Base-by-base conservation (phyloP, 2,329 filamentous ascomycete genomes). In the Talaromyces sp. region DNA sequence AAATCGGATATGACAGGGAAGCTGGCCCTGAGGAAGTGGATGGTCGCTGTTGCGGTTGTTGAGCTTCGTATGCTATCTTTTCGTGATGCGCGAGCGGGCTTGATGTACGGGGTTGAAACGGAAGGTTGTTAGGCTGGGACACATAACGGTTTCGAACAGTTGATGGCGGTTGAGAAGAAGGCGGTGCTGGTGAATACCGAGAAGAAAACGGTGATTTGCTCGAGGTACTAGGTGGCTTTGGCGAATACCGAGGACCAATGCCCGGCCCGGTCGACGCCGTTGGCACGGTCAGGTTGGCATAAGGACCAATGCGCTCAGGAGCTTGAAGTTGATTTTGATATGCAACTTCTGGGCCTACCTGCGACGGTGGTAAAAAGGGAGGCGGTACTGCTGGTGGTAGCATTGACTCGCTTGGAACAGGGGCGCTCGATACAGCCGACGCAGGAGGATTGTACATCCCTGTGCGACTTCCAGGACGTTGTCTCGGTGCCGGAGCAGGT, bases 41-140 rank as follows among this genome's bases (percentile, higher is more conserved):
- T 9, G 65, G 66, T n/a, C 65, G 63, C 13, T 62, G 63, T 31
- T 65, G 63, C 13, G 64, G 45, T 2, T 64, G 63, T 28, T 67
- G 64, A 1, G 66, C 63, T 41, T 69, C 69, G 53, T 73, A 72
- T 6, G 69, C 70, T 33, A 64, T 62, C 56, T 72, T 74, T 51
- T 74, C 72, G 56, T 77, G 80, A 52, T 81, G 79, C 33, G 84
- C 84, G 15, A 87, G 74, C 15, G 84, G 84, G 68, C 84, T 86
- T n/a, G 84, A 86, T 6, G 83, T 86, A 57, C 84, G 78, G 17
- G 84, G 84, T 41, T 84, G 81, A 68, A 85, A 86, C 3, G 81
- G 77, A 60, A 84, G 75, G 13, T 60, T 62, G 33, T 69, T 57
- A 15, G 69, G 73, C 61, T 69, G 77, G 21, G 76, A 75, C 33